Conservation (phyloP, 1,284 basidiomycete genomes). For the Pascua guehoae region DNA sequence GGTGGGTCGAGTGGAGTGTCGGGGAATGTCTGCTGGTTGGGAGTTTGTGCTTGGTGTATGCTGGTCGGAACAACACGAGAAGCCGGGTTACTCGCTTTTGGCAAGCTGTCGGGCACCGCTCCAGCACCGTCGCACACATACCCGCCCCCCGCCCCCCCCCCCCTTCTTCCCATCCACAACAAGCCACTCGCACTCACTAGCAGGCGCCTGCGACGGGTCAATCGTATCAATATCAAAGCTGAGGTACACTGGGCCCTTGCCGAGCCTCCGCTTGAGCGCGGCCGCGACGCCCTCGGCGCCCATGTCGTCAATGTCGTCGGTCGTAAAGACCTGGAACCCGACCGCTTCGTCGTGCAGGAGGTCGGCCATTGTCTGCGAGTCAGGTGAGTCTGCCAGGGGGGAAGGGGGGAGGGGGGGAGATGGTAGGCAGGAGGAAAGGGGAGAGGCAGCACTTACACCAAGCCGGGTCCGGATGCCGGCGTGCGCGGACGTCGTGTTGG, state of each 20-base stretch:
- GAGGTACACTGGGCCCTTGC: constrained; percentile 38
- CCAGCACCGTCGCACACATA: too few relatives aligned
- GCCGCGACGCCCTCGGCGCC: constrained; percentile 45
- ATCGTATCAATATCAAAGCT: constrained; percentile 45
- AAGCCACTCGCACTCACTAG: constrained; percentile 26
- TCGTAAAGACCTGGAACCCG: constrained; percentile 49
- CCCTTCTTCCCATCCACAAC: too few relatives aligned
- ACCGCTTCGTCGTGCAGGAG: constrained; percentile 45
- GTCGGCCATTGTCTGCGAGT: constrained; percentile 16
- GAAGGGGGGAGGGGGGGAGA: too few relatives aligned
- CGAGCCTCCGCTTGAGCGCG: constrained; percentile 43
- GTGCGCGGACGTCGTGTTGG: constrained; percentile 59
- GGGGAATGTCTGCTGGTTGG: too few relatives aligned
- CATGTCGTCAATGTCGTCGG: constrained; percentile 51
- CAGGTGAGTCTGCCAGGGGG: not conserved
- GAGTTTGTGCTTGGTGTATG: too few relatives aligned
- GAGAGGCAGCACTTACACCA: constrained; percentile 22
- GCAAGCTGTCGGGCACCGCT: too few relatives aligned
- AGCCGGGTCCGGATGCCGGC: constrained; percentile 45
- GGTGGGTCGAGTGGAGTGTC: not conserved
- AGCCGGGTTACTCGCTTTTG: too few relatives aligned
- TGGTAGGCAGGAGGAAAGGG: not conserved
- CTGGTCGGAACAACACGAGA: too few relatives aligned
- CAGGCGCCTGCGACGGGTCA: constrained; percentile 43
- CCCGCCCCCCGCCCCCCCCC: not conserved